Evolutionary conservation across 441 rosid genomes (phyloP), one percentile per base, ranked within the genome.

Genomic region (Breynia disticha): DNA sequence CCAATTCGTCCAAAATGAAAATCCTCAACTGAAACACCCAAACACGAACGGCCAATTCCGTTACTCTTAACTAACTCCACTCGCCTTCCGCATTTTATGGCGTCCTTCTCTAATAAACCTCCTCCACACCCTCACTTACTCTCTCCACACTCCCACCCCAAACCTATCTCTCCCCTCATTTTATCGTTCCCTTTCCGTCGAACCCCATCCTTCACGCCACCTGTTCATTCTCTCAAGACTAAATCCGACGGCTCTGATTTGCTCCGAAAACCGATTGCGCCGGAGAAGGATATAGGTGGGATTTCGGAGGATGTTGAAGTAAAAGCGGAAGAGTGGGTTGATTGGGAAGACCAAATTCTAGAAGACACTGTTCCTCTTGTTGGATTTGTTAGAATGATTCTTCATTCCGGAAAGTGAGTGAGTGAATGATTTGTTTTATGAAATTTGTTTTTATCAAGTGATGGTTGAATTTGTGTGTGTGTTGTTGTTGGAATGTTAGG

Each of bases 301-400:
- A 57, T 59, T 61, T 72, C 72, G 44, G 73, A 59, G 10, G 76
- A 52, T 5, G 97, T 66, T 5, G 79, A 68, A 68, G 76, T 13
- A 38, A 62, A 72, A n/a, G 82, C 67, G 4, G 82, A 68, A n/a
- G 75, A 62, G 16, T 72, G 72, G 86, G 57, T 67, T 17, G 93
- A 81, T 63, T 84, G 86, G 88, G 98, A 91, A 73, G 93, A 85
- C 53, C 77, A 70, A 72, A 87, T 91, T 67, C 73, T 91, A 59
- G 84, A 83, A 69, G 96, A 80, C 54, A 91, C 98, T 0, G 94
- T 82, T 56, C 98, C 96, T 51, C 87, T 91, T 57, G 95, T 85
- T 61, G 87, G 90, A 17, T 82, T 87, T 60, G 95, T 78, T 19
- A 75, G 98, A 64, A 83, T 79, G 96, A 71, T 91, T 75, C 77